Percentiles rank a stretch among this genome's conserved stretches.
Evolutionary conservation across 257 asterid genomes (phyloP).

Genomic region (Forsythia viridissima): DNA sequence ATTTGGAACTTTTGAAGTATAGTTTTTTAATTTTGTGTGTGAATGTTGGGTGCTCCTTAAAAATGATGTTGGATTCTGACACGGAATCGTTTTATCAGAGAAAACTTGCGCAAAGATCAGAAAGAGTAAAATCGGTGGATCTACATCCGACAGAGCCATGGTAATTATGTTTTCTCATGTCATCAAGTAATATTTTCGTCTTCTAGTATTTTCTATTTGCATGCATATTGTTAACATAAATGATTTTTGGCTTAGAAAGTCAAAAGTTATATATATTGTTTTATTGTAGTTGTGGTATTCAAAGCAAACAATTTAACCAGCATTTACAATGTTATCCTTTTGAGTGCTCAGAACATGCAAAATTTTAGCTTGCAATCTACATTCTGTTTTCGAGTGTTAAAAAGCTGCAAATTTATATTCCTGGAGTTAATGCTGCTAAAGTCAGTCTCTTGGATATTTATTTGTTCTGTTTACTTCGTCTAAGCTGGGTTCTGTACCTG

Average conservation of each 20-base stretch:
- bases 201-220: constrained; percentile 7
- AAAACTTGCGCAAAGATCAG: constrained; percentile 70
- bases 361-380: not conserved
- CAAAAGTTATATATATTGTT: not conserved
- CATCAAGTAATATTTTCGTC: not conserved
- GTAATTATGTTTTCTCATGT: constrained; percentile 27
- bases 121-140: constrained; percentile 70
- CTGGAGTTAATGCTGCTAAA: constrained; percentile 1
- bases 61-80: constrained; percentile 24
- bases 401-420: not conserved
- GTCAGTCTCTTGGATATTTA: not conserved
- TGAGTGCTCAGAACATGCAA: not conserved
- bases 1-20: constrained; percentile 6
- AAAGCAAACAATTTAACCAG: not conserved
- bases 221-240: not conserved
- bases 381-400: not conserved
- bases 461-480: constrained; percentile 4
- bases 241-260: not conserved
- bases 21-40: not conserved
- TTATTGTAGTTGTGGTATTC: not conserved
- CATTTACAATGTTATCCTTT: not conserved
- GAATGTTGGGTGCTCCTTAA: not conserved
- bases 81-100: constrained; percentile 39
- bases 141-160: constrained; percentile 83
- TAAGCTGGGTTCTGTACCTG: constrained; percentile 7